Percentiles rank a stretch among this genome's conserved stretches.
Conservation (phyloP, 2,329 filamentous ascomycete species). For the Neofusicoccum cordaticola region DNA sequence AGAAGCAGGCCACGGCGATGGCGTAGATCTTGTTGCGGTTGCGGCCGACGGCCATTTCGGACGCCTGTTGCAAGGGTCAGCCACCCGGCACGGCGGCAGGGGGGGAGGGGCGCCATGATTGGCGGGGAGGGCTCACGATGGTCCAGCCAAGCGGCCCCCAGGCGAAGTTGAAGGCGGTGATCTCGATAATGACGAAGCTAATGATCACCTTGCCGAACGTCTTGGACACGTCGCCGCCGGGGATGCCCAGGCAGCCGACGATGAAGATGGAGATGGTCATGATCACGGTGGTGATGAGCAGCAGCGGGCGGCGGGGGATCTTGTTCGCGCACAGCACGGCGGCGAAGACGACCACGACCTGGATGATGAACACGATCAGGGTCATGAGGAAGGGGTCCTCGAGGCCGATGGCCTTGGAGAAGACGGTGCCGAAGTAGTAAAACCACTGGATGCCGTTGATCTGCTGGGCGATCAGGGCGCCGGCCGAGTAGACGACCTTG, state of each 20-base stretch:
- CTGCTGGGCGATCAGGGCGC: slow-evolving; percentile 48
- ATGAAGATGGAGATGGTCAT: slow-evolving; percentile 43
- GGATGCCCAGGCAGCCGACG: slow-evolving; percentile 43
- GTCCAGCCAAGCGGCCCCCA: slow-evolving; percentile 44
- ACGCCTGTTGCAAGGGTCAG: slow-evolving; percentile 21
- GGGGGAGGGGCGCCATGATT: too few species aligned
- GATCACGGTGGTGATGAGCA: slow-evolving; percentile 39
- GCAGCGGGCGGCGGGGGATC: slow-evolving; percentile 38
- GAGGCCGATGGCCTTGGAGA: slow-evolving; percentile 44
- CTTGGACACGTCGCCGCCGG: slow-evolving; percentile 25
- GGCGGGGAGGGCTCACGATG: slow-evolving; percentile 26
- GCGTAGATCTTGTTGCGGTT: slow-evolving; percentile 50
- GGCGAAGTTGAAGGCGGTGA: slow-evolving; percentile 47
- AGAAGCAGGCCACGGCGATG: slow-evolving; percentile 45
- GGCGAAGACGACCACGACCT: slow-evolving; percentile 41
- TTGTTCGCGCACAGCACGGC: slow-evolving; percentile 43
- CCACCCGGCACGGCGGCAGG: slow-evolving; percentile 18
- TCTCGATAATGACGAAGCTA: slow-evolving; percentile 43
- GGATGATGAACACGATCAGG: slow-evolving; percentile 44
- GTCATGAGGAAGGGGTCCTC: slow-evolving; percentile 43
- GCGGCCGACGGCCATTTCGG: slow-evolving; percentile 48
- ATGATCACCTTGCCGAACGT: slow-evolving; percentile 41
- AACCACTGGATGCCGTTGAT: slow-evolving; percentile 51
- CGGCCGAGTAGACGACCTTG: slow-evolving; percentile 46
- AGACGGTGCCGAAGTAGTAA: slow-evolving; percentile 46